Evolutionary conservation across 768 basidiomycete species (phyloP), one percentile per base, ranked within the genome.

Genomic region (Coprinellus micaceus): DNA sequence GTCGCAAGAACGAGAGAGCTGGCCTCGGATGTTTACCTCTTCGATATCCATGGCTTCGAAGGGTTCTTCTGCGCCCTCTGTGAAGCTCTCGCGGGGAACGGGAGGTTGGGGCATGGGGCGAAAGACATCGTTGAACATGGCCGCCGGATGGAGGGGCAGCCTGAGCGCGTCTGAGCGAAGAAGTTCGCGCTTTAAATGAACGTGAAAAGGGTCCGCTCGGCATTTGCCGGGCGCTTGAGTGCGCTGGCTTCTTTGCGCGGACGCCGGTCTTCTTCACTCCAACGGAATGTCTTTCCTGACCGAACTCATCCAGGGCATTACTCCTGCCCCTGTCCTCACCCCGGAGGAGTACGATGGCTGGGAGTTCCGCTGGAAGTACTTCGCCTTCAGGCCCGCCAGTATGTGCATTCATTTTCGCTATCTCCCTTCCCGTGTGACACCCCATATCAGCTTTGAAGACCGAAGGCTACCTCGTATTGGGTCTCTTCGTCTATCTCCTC

Each of bases 341-440:
- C 71, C 76, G 11, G 70, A 73, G 6, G 74, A 87, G 7, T 97
- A 94, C 68, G 78, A 87, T 33, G 94, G 93, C 19, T 69, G 82
- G 45, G 81, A 97, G 69, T 86, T 76, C 68, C 78, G 72, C 59
- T 94, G 88, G 86, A 85, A 79, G 66, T 74, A 83, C 54, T 71
- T 97, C 62, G 82, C 86, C 36, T 91, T 96, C 73, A 79, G 93
- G 41, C 94, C 94, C 19, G 89, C 86, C 9, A 67, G 88, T 88
- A 65, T 61, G 85, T 75, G 37, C 17, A 24, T 29, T 25, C 26
- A 52, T 52, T 37, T 54, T 56, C 33, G 33, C 46, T 13, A 41
- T 44, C 40, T 2, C 28, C 29, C 52, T 17, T 49, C 22, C 17
- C 48, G 12, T 53, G 11, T 26, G 17, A 25, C 13, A 39, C 30